These are phyloP conservation scores for Coemansia furcata DNA, from an alignment of 192 early-diverging fungal genomes.

Conservation along the genomic window DNA sequence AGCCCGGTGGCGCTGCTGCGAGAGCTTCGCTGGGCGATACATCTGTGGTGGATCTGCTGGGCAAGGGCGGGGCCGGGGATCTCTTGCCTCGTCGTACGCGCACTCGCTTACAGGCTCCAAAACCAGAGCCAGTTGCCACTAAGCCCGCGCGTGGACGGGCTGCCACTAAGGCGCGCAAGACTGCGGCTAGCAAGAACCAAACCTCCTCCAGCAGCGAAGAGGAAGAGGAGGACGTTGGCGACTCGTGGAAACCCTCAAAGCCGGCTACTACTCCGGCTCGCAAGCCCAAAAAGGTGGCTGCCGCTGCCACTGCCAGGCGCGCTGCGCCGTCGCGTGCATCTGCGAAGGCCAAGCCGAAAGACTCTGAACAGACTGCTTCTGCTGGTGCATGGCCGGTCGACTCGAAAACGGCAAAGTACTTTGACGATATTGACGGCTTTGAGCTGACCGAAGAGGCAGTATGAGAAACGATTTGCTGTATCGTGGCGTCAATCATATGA, in stretches of 20 bases:
- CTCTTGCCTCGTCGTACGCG: conserved; percentile 3
- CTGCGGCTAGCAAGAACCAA: background rate
- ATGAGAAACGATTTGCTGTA: background rate
- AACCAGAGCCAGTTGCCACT: background rate
- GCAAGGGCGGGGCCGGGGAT: background rate
- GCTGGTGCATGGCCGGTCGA: background rate
- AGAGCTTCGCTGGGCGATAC: background rate
- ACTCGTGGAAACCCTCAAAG: conserved; percentile 3
- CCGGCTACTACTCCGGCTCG: background rate
- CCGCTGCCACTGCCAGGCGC: background rate
- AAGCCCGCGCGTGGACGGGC: background rate
- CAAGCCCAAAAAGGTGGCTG: background rate
- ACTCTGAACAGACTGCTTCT: background rate
- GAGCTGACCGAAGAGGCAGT: conserved; percentile 26
- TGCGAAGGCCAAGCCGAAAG: background rate
- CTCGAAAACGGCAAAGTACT: conserved; percentile 10
- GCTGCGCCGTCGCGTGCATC: background rate
- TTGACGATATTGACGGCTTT: conserved; percentile 37
- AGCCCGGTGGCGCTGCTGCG: background rate
- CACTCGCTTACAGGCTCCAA: background rate
- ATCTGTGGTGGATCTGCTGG: background rate
- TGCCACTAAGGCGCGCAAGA: background rate
- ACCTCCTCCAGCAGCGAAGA: background rate
- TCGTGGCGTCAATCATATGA: background rate
- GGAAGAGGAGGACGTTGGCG: conserved; percentile 1